These are phyloP conservation scores for Penicillium pancosmium DNA, from an alignment of 495 filamentous ascomycete species.

Conservation along the genomic window DNA sequence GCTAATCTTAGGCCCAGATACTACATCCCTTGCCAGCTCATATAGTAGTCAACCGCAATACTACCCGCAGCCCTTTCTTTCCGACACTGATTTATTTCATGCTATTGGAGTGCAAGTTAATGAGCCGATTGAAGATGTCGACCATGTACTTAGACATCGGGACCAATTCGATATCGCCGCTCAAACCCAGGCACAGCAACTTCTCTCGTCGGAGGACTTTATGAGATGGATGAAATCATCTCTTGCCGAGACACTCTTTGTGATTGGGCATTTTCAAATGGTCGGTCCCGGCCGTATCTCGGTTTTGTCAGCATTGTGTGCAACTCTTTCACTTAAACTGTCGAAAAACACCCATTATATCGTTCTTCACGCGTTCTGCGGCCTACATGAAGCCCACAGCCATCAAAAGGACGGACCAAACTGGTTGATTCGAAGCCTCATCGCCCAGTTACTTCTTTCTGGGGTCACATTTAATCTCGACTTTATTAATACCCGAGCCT, in stretches of 20 bases:
- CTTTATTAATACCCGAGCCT: slow-evolving; percentile 14
- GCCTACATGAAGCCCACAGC: slow-evolving; percentile 8
- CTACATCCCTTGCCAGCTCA: neutral
- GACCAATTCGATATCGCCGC: slow-evolving; percentile 6
- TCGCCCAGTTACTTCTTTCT: slow-evolving; percentile 15
- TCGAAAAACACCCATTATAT: slow-evolving; percentile 7
- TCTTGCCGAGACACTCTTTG: neutral
- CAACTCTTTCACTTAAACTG: slow-evolving; percentile 16
- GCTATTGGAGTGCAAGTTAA: neutral
- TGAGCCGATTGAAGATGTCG: slow-evolving; percentile 2
- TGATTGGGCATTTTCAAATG: slow-evolving; percentile 3
- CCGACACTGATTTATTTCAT: neutral
- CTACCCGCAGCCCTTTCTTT: neutral
- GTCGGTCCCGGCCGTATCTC: slow-evolving; percentile 7
- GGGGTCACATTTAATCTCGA: slow-evolving; percentile 9
- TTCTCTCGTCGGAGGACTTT: slow-evolving; percentile 3
- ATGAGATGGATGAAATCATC: neutral
- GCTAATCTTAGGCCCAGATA: neutral
- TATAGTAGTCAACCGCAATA: neutral
- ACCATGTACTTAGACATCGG: neutral
- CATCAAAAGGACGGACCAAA: slow-evolving; percentile 8
- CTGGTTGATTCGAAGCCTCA: slow-evolving; percentile 15
- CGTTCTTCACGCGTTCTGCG: slow-evolving; percentile 15
- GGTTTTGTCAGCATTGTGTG: slow-evolving; percentile 17
- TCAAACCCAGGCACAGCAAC: slow-evolving; percentile 5